phyloP scores from a whole-genome alignment of 192 early-diverging fungal genomes.

The Spizellomyces sp. region DNA sequence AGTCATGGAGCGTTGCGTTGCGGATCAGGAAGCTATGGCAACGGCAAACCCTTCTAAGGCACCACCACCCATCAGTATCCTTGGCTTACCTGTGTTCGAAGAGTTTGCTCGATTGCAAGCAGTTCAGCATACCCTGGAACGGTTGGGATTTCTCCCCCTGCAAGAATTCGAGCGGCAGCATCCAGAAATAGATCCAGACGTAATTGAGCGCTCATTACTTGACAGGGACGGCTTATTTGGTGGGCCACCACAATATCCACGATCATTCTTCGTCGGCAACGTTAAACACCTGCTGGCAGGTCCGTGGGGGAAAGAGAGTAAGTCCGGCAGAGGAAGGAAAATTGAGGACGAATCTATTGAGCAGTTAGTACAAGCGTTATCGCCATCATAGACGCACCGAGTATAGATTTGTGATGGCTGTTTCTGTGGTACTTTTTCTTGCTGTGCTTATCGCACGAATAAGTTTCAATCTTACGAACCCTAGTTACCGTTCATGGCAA shows the following conservation, averaged over 20 bases:
- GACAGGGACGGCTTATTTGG: constrained; percentile 22
- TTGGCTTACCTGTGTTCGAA: constrained; percentile 30
- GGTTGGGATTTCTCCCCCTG: constrained; percentile 17
- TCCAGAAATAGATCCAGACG: constrained; percentile 20
- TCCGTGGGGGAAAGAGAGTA: constrained; percentile 22
- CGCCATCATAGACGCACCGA: too few relatives aligned
- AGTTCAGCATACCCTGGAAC: constrained; percentile 23
- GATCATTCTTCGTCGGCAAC: constrained; percentile 15
- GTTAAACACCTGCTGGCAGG: constrained; percentile 11
- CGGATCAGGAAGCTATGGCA: constrained; percentile 5
- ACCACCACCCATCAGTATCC: constrained; percentile 24
- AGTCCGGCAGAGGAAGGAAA: not conserved
- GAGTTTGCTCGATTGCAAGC: constrained; percentile 24
- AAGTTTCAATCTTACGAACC: too few relatives aligned
- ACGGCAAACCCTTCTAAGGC: not conserved
- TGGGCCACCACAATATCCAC: constrained; percentile 9
- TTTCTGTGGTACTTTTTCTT: too few relatives aligned
- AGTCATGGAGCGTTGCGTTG: constrained; percentile 15
- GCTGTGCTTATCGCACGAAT: too few relatives aligned
- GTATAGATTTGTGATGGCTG: too few relatives aligned
- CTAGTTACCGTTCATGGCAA: too few relatives aligned
- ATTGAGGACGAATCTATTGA: not conserved
- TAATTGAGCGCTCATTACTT: constrained; percentile 14
- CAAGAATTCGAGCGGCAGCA: constrained; percentile 20
- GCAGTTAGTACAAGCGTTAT: too few relatives aligned